phyloP scores from a whole-genome alignment of 169 alveolate species.

The Plasmodium gaboni region DNA sequence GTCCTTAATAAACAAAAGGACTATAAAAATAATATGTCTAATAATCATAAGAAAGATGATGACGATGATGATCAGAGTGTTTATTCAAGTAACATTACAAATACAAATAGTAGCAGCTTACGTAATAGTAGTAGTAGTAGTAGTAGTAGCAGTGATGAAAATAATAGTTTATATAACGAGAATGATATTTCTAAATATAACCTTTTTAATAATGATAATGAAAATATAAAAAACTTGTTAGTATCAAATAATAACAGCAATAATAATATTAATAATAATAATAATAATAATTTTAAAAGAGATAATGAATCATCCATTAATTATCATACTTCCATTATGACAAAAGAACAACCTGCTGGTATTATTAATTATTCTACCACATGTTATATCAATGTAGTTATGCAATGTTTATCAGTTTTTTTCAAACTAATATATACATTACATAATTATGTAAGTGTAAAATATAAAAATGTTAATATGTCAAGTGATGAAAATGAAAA shows the following conservation, averaged over 20 bases:
- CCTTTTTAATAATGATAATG: not conserved
- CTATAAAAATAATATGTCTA: too few relatives aligned
- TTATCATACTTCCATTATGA: slow-evolving; percentile 4
- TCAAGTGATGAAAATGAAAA: slow-evolving; percentile 63
- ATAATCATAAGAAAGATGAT: too few relatives aligned
- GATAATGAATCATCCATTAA: slow-evolving; percentile 15
- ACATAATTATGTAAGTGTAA: slow-evolving; percentile 54
- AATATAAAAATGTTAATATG: slow-evolving; percentile 31
- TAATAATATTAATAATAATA: slow-evolving; percentile 8
- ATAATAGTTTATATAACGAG: not conserved
- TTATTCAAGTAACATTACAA: slow-evolving; percentile 33
- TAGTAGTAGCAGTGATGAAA: slow-evolving; percentile 46
- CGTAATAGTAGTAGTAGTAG: slow-evolving; percentile 19
- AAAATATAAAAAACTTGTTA: too few relatives aligned
- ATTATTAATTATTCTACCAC: slow-evolving; percentile 57
- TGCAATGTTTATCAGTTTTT: slow-evolving; percentile 46
- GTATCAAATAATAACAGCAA: not conserved
- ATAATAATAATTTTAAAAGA: slow-evolving; percentile 19
- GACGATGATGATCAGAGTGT: slow-evolving; percentile 2
- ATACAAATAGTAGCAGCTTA: slow-evolving; percentile 24
- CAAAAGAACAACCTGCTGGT: slow-evolving; percentile 67
- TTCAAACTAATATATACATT: slow-evolving; percentile 43
- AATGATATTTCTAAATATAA: not conserved
- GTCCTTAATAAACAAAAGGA: too few relatives aligned
- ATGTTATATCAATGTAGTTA: slow-evolving; percentile 59